phyloP scores from a whole-genome alignment of 2,329 filamentous ascomycete species.

The Capronia americana region DNA sequence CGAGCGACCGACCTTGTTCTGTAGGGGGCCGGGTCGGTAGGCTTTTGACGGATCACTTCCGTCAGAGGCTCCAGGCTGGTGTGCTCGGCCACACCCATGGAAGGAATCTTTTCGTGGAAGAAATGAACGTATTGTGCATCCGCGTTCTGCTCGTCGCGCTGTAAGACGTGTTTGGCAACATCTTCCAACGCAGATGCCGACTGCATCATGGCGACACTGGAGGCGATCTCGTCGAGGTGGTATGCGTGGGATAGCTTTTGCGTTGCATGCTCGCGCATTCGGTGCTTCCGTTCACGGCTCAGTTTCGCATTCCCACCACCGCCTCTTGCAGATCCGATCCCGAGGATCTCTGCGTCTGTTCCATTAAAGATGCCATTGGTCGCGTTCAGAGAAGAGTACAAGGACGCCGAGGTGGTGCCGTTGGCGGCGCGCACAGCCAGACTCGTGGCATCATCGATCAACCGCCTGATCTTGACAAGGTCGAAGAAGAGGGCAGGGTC shows the following conservation, averaged over 20 bases:
- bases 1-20: conserved; percentile 76
- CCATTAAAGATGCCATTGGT: conserved; percentile 58
- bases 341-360: conserved; percentile 59
- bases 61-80: conserved; percentile 71
- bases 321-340: conserved; percentile 63
- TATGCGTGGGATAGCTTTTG: conserved; percentile 80
- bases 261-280: conserved; percentile 80
- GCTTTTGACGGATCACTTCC: conserved; percentile 69
- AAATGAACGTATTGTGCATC: conserved; percentile 91
- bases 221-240: conserved; percentile 80
- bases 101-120: conserved; percentile 89
- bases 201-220: conserved; percentile 84
- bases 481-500: conserved; percentile 84
- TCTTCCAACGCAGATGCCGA: conserved; percentile 77
- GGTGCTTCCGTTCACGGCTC: conserved; percentile 76
- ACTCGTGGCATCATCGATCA: conserved; percentile 80
- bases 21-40: conserved; percentile 69
- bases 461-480: conserved; percentile 78
- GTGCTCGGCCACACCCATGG: conserved; percentile 72
- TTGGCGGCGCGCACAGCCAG: conserved; percentile 78
- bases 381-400: conserved; percentile 62
- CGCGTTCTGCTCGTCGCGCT: conserved; percentile 69
- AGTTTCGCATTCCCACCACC: conserved; percentile 68
- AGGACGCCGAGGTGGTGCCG: conserved; percentile 69
- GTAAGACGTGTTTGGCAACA: conserved; percentile 74